Percentiles rank a stretch among this genome's conserved stretches.
Evolutionary conservation across 2,329 filamentous ascomycete genomes (phyloP).

Genomic region (Didymosphaeria variabile): DNA sequence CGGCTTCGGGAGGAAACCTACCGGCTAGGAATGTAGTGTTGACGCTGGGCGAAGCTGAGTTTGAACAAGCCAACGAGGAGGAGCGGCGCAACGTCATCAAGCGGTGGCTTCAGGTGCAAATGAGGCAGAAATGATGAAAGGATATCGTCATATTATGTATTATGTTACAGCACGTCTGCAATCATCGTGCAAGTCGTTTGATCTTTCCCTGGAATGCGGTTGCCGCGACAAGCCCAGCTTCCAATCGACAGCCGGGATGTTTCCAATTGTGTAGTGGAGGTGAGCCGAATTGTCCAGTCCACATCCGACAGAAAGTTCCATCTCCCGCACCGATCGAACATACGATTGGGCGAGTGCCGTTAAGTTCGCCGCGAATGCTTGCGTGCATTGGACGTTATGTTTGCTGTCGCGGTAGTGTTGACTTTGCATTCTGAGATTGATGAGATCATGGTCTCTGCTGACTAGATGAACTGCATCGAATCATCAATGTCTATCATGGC

Average conservation of each 20-base stretch:
- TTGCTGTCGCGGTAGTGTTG: neutral
- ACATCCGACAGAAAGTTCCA: neutral
- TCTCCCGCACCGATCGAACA: neutral
- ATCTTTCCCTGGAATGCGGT: neutral
- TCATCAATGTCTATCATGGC: neutral
- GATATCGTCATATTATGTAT: neutral
- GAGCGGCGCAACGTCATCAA: constrained; percentile 32
- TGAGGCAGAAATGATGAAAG: constrained; percentile 21
- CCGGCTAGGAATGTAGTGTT: constrained; percentile 22
- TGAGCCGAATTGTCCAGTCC: neutral
- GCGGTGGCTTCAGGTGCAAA: constrained; percentile 33
- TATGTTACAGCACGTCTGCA: neutral
- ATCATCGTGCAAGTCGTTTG: neutral
- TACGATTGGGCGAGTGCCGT: neutral
- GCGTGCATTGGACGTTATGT: neutral
- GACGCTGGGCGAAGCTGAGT: constrained; percentile 29
- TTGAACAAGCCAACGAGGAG: constrained; percentile 25
- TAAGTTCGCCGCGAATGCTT: neutral
- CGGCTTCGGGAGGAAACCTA: constrained; percentile 24
- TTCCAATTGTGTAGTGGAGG: neutral
- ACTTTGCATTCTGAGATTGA: neutral
- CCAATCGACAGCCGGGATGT: neutral
- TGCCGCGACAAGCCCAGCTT: neutral
- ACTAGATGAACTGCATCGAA: neutral
- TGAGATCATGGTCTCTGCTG: neutral